Evolutionary conservation across 1,139 yeast species (phyloP).

Genomic region (Yamadazyma buinensis): DNA sequence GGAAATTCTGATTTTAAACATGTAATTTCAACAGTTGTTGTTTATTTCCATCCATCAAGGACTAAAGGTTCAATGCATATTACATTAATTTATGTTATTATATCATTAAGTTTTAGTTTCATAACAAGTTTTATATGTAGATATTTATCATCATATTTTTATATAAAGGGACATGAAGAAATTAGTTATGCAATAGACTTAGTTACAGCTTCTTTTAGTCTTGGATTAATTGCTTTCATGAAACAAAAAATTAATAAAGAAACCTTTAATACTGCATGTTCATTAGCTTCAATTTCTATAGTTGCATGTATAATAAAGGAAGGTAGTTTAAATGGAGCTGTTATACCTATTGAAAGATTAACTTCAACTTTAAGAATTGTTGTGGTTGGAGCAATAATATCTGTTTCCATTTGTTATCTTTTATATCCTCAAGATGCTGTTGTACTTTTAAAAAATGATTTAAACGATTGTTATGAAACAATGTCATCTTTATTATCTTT

Average conservation of each 20-base stretch:
- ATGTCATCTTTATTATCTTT: conserved; percentile 51
- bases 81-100: conserved; percentile 56
- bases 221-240: conserved; percentile 66
- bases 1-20: conserved; percentile 78
- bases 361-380: conserved; percentile 58
- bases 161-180: conserved; percentile 44
- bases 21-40: conserved; percentile 77
- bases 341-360: conserved; percentile 56
- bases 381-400: conserved; percentile 55
- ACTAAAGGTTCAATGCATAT: conserved; percentile 81
- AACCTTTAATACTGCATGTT: conserved; percentile 78
- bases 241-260: conserved; percentile 66
- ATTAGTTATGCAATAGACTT: conserved; percentile 57
- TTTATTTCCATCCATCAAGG: conserved; percentile 80
- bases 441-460: conserved; percentile 36
- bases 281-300: conserved; percentile 69
- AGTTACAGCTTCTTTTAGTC: conserved; percentile 48
- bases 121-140: conserved; percentile 54
- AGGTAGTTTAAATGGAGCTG: conserved; percentile 62
- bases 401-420: conserved; percentile 55
- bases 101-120: conserved; percentile 56
- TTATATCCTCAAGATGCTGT: conserved; percentile 67
- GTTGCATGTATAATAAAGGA: conserved; percentile 76
- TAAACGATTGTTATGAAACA: conserved; percentile 51
- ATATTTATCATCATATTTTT: conserved; percentile 46